Evolutionary conservation across 192 early-diverging fungal species (phyloP).

Genomic region (Cetraspora pellucida): DNA sequence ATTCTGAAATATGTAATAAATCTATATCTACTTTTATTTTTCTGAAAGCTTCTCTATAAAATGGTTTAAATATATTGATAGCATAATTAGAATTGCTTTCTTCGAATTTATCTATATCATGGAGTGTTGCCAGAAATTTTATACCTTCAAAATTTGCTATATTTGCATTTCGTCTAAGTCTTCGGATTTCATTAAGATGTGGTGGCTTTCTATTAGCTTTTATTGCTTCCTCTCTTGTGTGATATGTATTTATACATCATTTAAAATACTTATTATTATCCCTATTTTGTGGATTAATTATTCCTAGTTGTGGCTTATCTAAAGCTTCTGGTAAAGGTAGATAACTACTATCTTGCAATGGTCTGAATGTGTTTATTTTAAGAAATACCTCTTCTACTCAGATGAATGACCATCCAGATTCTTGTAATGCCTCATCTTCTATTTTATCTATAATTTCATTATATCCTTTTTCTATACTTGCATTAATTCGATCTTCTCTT

Average conservation of each 20-base stretch:
- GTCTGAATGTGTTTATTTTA: not conserved
- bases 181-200: not conserved
- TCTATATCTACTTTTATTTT: conserved; percentile 15
- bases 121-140: conserved; percentile 2
- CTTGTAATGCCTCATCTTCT: not conserved
- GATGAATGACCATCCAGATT: conserved; percentile 3
- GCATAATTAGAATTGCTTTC: conserved; percentile 4
- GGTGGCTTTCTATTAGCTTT: not conserved
- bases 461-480: not conserved
- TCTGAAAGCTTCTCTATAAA: not conserved
- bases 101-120: conserved; percentile 14
- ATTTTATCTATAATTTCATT: not conserved
- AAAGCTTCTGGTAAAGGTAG: not conserved
- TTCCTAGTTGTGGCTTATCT: conserved; percentile 1
- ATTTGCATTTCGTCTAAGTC: not conserved
- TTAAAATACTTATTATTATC: conserved; percentile 16
- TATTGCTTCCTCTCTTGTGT: not conserved
- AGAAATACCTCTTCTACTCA: not conserved
- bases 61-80: conserved; percentile 14
- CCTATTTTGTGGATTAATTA: conserved; percentile 9
- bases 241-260: not conserved
- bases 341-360: not conserved
- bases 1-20: not conserved
- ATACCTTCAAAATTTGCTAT: conserved; percentile 9
- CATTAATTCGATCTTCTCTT: not conserved